Evolutionary conservation across 805 yeast genomes (phyloP), one percentile per base, ranked within the genome.

Genomic region (Saccharomyces mikatae): DNA sequence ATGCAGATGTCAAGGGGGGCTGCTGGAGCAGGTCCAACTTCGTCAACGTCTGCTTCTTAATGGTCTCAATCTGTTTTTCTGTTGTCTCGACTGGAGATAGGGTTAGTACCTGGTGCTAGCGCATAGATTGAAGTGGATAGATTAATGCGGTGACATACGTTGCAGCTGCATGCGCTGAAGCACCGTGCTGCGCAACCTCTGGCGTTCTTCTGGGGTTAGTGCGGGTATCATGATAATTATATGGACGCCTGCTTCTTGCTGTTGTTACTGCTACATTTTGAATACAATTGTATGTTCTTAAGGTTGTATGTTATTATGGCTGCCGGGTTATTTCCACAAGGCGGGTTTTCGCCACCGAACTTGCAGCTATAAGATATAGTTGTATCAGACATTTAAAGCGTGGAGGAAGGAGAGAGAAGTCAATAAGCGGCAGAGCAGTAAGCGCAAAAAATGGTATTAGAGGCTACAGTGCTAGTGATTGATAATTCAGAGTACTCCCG

Each of bases 401-500:
- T 36, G 24, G 13, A 17, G 14, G 10, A 46, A 36, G 44, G 13
- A 17, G 44, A 13, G 46, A 44, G 22, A 22, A 14, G n/a, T 11
- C 24, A 11, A 27, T 11, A 36, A 27, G 47, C 44, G 47, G 36
- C 51, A 32, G 17, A 47, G 54, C 51, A 50, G 51, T 24, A 21
- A 49, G 47, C 29, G 21, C 31, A 49, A 17, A 77, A 66, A 53
- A 90, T 90, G 97, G 97, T 86, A 59, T 80, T 91, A 65, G 99
- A 94, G 74, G 98, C 98, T 59, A 87, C 97, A 14, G 91, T 94
- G 87, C 81, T 94, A 58, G 89, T 90, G 66, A 80, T 94, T 67
- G 99, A 94, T 76, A 92, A 90, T 77, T 89, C 97, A 52, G 99
- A 94, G 74, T 92, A 79, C 71, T 87, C 91, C 82, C 80, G 99